Evolutionary conservation across 2,329 filamentous ascomycete species (phyloP), one percentile per base, ranked within the genome.

Genomic region (Sarocladium brachiariae): DNA sequence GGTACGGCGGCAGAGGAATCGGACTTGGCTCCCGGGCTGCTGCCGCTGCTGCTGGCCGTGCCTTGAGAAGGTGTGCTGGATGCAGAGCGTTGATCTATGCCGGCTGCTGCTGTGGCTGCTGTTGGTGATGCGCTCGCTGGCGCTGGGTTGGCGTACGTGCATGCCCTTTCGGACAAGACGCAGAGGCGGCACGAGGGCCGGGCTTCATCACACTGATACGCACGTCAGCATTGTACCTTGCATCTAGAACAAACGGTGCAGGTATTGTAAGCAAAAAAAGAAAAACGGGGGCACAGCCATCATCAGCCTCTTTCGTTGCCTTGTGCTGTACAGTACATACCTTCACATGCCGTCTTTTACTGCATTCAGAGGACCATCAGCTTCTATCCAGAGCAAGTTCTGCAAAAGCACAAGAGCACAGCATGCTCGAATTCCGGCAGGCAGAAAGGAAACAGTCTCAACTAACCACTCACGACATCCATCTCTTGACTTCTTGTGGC

Each of bases 261-360:
- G 8, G 4, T 14, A 14, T 18, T 37, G n/a, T n/a, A n/a, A 6
- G 34, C 11, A 37, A 18, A 18, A 6, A 16, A n/a, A n/a, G n/a
- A n/a, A n/a, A n/a, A n/a, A n/a, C n/a, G n/a, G n/a, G n/a, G n/a
- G n/a, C n/a, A n/a, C n/a, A n/a, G n/a, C n/a, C n/a, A n/a, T n/a
- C n/a, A n/a, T n/a, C n/a, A n/a, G n/a, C n/a, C n/a, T n/a, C n/a
- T n/a, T n/a, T n/a, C n/a, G n/a, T n/a, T n/a, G n/a, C n/a, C n/a
- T n/a, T n/a, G n/a, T n/a, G n/a, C n/a, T n/a, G 18, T 18, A 21
- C n/a, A 4, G 16, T 19, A 39, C 2, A 14, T 47, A 60, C 62
- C 59, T 65, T 64, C 51, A 65, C 59, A 49, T 65, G 63, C 4
- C 63, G 59, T 24, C 56, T 55, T 52, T 65, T 65, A 57, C 46